These are phyloP conservation scores for Parasitella parasitica DNA, from an alignment of 371 early-diverging fungal genomes.

Conservation along the genomic window DNA sequence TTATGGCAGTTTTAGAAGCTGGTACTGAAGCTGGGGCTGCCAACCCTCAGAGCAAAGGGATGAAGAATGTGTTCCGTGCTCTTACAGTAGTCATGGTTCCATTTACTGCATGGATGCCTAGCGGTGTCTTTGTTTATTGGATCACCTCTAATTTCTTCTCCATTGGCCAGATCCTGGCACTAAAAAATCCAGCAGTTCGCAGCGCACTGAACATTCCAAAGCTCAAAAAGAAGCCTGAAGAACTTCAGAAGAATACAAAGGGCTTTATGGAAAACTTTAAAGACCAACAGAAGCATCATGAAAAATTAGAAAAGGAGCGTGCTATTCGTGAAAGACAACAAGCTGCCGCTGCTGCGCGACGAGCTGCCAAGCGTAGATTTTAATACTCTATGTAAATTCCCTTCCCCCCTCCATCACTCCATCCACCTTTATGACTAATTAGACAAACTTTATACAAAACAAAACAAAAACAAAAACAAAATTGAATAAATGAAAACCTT, in stretches of 20 bases:
- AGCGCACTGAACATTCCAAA: conserved; percentile 56
- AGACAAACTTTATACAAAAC: no score
- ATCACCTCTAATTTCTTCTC: conserved; percentile 75
- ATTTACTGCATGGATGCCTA: conserved; percentile 74
- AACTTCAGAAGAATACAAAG: conserved; percentile 47
- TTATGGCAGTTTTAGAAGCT: conserved; percentile 79
- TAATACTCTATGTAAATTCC: conserved; percentile 3
- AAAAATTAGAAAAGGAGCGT: conserved; percentile 46
- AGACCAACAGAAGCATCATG: conserved; percentile 39
- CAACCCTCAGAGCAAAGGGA: conserved; percentile 44
- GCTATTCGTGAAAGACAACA: conserved; percentile 52
- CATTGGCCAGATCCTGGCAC: conserved; percentile 64
- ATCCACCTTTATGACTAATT: no score
- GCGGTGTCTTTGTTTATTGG: conserved; percentile 88
- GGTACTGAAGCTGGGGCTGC: conserved; percentile 59
- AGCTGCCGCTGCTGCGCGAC: conserved; percentile 48
- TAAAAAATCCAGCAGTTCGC: conserved; percentile 64
- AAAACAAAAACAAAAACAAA: no score
- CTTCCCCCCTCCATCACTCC: not conserved
- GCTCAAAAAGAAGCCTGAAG: conserved; percentile 47
- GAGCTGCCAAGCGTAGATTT: conserved; percentile 52
- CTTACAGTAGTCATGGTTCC: conserved; percentile 64
- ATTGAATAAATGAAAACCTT: no score
- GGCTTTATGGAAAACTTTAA: conserved; percentile 50
- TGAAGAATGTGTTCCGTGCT: conserved; percentile 73